Base-by-base conservation (phyloP, 495 filamentous ascomycete species). In the Hypoxylon fuscum region DNA sequence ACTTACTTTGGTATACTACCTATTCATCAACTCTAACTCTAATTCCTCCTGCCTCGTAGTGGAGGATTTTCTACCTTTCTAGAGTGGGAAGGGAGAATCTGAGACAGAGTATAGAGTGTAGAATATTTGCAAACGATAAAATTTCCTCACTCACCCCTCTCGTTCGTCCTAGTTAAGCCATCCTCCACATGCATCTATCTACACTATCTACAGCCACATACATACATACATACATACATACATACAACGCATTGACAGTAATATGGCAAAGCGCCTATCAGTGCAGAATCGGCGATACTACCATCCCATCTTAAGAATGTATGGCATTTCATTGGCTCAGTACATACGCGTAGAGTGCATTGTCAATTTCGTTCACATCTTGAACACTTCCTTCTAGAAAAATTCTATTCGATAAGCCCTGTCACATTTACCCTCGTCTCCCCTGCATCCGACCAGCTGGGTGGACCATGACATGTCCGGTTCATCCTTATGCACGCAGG, bases 371-470 rank as follows among this genome's bases (percentile, higher is more conserved):
- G 52, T 46, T 21, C 35, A n/a, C n/a, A 32, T 48, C 32, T 56
- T 49, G 47, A 31, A 23, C 25, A 34, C 58, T 48, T 56, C 54
- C 61, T 68, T 68, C 64, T 63, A 68, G 64, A 68, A 68, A 34
- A 27, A 38, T 68, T 62, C 64, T 52, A 59, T 55, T 51, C 32
- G 37, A 15, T 12, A 14, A 52, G 37, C 64, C 53, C 49, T 55
- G 59, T 55, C 55, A 31, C 14, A 37, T 46, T 46, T 17, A 50
- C 11, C 45, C 41, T 62, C 35, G 11, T 37, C 17, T 31, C 43
- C 29, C 53, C 59, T 62, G 58, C 44, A 62, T 62, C 64, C 64
- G 64, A 67, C 53, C 42, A 22, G 48, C 38, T 62, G 64, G 64
- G 64, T 67, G 59, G 53, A 53, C 56, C 46, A 35, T 54, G 49